Evolutionary conservation across 495 filamentous ascomycete species (phyloP).

Genomic region (Talaromyces trachyspermus): DNA sequence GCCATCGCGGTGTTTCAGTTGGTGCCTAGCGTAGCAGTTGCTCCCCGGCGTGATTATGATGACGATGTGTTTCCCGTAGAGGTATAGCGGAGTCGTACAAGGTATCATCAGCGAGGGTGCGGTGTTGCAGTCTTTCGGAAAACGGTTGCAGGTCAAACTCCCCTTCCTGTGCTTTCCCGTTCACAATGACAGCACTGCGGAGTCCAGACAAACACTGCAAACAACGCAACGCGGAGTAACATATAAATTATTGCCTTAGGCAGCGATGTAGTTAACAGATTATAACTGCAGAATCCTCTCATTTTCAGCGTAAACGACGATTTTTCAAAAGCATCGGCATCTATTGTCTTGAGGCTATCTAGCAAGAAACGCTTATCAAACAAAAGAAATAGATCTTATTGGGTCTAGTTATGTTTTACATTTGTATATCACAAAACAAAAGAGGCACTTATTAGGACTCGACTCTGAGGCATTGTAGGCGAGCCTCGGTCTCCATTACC

Average conservation of each 20-base stretch:
- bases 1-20: conserved; percentile 2
- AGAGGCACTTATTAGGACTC: conserved; percentile 20
- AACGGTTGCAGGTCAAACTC: no score
- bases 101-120: conserved; percentile 10
- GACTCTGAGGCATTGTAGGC: conserved; percentile 43
- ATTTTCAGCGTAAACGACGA: no score
- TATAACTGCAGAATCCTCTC: no score
- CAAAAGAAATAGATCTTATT: conserved; percentile 29
- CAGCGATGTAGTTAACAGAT: no score
- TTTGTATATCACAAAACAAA: neutral
- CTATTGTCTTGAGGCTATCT: neutral
- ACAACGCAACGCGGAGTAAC: neutral
- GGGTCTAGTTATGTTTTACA: conserved; percentile 10
- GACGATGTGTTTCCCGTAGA: neutral
- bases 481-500: conserved; percentile 45
- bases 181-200: neutral
- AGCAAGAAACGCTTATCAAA: neutral
- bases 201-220: conserved; percentile 7
- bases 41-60: conserved; percentile 15
- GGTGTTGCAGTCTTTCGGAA: neutral
- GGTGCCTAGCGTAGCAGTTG: conserved; percentile 9
- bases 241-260: no score
- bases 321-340: no score
- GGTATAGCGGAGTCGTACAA: neutral
- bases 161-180: conserved; percentile 1